These are phyloP conservation scores for Avena eriantha DNA, from an alignment of 176 grass and related monocot species.

Conservation along the genomic window DNA sequence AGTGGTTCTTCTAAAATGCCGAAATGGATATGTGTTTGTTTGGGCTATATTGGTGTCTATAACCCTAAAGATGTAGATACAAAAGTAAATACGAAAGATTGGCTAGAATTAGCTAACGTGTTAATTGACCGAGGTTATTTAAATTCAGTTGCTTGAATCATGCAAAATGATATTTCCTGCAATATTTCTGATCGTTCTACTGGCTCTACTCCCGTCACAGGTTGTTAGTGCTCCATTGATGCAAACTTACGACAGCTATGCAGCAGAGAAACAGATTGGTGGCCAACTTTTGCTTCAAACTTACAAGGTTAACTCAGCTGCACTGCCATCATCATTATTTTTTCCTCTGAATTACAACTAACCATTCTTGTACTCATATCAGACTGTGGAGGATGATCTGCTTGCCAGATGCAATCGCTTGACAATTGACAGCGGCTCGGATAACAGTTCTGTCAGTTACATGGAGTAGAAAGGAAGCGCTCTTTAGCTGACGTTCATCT, in stretches of 20 bases:
- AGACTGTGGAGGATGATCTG: slow-evolving; percentile 64
- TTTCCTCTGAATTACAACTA: slow-evolving; percentile 1
- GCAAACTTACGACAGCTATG: slow-evolving; percentile 54
- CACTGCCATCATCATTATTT: not conserved
- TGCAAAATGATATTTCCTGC: slow-evolving; percentile 9
- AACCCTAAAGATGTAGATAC: not conserved
- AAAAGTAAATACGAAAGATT: not conserved
- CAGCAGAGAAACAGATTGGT: slow-evolving; percentile 48
- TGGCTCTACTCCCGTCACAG: slow-evolving; percentile 23
- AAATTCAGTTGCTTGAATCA: slow-evolving; percentile 27
- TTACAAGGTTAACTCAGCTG: slow-evolving; percentile 52
- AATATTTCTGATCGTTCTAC: slow-evolving; percentile 10
- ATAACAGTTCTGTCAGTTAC: slow-evolving; percentile 22
- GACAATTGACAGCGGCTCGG: slow-evolving; percentile 37
- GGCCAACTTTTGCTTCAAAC: slow-evolving; percentile 58
- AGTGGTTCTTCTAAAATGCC: slow-evolving; percentile 17
- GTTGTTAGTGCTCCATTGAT: slow-evolving; percentile 57
- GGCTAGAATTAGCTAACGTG: not conserved
- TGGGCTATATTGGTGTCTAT: slow-evolving; percentile 6
- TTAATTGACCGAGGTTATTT: not conserved
- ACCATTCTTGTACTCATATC: slow-evolving; percentile 6
- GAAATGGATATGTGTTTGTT: slow-evolving; percentile 25
- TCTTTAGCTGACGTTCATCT: slow-evolving; percentile 22
- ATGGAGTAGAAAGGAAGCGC: slow-evolving; percentile 36
- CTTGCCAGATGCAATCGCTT: slow-evolving; percentile 55